phyloP scores from a whole-genome alignment of 2,329 filamentous ascomycete species.

The Rasamsonia emersonii region DNA sequence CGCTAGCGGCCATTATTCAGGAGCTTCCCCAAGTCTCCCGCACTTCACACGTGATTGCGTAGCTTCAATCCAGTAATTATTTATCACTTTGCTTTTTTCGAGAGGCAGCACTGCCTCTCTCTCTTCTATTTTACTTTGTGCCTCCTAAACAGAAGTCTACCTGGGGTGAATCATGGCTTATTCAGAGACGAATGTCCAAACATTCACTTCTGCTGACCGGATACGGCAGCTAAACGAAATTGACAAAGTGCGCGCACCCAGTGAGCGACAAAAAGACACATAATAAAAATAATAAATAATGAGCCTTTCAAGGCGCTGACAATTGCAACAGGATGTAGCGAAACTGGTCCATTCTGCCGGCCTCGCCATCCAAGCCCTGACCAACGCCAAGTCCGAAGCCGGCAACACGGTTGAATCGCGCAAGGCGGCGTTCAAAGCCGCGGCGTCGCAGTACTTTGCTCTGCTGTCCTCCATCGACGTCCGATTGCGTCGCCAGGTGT shows the following conservation, averaged over 20 bases:
- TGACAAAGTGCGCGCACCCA: slow-evolving; percentile 48
- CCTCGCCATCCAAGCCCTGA: slow-evolving; percentile 55
- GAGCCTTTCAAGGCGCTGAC: slow-evolving; percentile 17
- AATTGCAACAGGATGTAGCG: slow-evolving; percentile 37
- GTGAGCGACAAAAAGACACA: slow-evolving; percentile 3
- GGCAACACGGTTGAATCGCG: slow-evolving; percentile 44
- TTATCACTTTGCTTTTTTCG: not conserved
- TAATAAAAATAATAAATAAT: not conserved
- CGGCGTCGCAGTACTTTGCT: slow-evolving; percentile 55
- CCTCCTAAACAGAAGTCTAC: too few relatives aligned
- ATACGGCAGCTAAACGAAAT: slow-evolving; percentile 74
- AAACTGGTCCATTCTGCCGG: slow-evolving; percentile 52
- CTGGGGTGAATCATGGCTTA: not conserved
- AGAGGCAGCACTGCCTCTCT: not conserved
- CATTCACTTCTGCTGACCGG: slow-evolving; percentile 66
- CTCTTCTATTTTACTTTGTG: not conserved
- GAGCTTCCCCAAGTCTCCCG: slow-evolving; percentile 3
- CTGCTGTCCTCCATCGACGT: slow-evolving; percentile 68
- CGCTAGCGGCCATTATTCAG: not conserved
- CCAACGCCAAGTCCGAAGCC: slow-evolving; percentile 37
- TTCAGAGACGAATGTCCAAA: slow-evolving; percentile 17
- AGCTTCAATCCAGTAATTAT: not conserved
- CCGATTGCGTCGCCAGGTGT: slow-evolving; percentile 64
- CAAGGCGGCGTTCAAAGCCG: slow-evolving; percentile 50
- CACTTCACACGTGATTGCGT: slow-evolving; percentile 6